These are phyloP conservation scores for Selaginella moellendorffii DNA, from an alignment of 75 land plant genomes.

Conservation along the genomic window DNA sequence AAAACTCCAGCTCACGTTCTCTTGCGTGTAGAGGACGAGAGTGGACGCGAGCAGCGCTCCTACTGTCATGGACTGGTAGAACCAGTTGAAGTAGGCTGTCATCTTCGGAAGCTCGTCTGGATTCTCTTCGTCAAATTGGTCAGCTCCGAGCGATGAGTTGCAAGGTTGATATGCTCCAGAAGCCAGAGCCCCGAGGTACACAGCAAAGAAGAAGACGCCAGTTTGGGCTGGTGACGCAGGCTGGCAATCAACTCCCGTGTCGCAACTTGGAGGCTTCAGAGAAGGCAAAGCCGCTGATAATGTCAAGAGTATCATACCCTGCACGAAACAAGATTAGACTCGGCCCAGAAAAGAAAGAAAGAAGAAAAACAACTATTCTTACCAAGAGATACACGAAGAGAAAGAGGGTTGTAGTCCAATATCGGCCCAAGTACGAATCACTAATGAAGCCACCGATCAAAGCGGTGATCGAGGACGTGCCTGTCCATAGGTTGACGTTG, in stretches of 20 bases:
- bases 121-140: conserved; percentile 5
- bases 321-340: no score
- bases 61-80: conserved; percentile 18
- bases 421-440: conserved; percentile 2
- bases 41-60: conserved; percentile 40
- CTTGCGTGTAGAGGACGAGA: conserved; percentile 59
- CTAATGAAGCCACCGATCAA: not conserved
- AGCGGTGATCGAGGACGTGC: conserved; percentile 6
- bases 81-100: conserved; percentile 45
- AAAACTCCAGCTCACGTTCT: conserved; percentile 58
- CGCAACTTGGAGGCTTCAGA: not conserved
- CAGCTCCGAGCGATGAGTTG: conserved; percentile 7
- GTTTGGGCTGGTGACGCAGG: not conserved
- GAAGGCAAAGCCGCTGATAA: not conserved
- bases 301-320: not conserved
- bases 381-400: not conserved
- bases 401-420: not conserved
- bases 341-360: no score
- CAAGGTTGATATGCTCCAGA: not conserved
- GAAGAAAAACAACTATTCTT: not conserved
- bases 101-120: conserved; percentile 24
- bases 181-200: not conserved
- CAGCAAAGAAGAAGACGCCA: not conserved
- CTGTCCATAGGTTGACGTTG: not conserved
- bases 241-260: not conserved